Percentiles rank a stretch among this genome's conserved stretches.
phyloP scores from a whole-genome alignment of 139 green algal genomes.

The Chlorella sorokiniana region DNA sequence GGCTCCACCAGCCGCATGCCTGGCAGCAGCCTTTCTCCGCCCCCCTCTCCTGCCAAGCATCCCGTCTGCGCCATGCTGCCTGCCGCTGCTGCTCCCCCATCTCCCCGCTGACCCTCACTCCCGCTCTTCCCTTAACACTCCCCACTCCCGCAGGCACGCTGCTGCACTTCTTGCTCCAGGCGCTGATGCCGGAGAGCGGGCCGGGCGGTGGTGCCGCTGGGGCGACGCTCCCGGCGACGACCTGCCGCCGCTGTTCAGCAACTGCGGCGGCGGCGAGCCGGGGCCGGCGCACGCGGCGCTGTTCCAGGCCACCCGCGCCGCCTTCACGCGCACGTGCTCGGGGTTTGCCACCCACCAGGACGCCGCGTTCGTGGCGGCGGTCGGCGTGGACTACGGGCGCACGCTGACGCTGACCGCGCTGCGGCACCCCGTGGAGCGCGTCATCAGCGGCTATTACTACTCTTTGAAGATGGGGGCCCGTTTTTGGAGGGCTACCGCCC shows the following conservation, averaged over 20 bases:
- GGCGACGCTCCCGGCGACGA: neutral
- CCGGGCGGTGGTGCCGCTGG: neutral
- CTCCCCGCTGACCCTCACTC: too few species aligned
- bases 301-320: neutral
- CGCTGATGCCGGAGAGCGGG: neutral
- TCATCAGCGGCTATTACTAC: slow-evolving; percentile 3
- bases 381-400: neutral
- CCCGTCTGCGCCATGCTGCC: too few species aligned
- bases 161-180: neutral
- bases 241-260: neutral
- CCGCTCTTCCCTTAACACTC: too few species aligned
- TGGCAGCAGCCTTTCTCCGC: too few species aligned
- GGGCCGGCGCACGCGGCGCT: neutral
- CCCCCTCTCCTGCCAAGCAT: too few species aligned
- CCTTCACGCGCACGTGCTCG: neutral
- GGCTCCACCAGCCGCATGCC: too few species aligned
- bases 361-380: neutral
- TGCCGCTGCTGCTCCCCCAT: too few species aligned
- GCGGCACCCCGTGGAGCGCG: neutral
- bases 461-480: neutral
- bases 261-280: neutral
- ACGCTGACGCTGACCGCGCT: neutral
- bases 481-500: neutral
- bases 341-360: neutral
- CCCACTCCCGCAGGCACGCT: neutral